Evolutionary conservation across 805 yeast species (phyloP).

Genomic region (Saccharomycopsis sp.): DNA sequence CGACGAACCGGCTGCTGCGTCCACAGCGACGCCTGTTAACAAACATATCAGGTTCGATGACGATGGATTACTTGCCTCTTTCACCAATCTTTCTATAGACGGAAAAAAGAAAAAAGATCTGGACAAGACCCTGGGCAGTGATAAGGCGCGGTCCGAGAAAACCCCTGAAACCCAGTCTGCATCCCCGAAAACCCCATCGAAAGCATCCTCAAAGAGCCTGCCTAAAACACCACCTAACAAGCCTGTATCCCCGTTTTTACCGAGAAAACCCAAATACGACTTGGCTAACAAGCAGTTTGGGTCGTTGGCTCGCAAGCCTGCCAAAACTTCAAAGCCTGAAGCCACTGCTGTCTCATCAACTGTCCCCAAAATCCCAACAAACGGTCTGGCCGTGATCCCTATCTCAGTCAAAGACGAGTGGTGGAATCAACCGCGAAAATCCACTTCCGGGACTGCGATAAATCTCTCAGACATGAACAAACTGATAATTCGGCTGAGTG

Average conservation of each 20-base stretch:
- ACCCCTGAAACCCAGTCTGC: no score
- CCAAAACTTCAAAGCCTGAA: neutral
- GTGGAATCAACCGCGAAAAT: slow-evolving; percentile 1
- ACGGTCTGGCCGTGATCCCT: neutral
- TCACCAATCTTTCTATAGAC: neutral
- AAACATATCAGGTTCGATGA: slow-evolving; percentile 8
- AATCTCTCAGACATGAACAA: no score
- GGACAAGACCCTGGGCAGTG: no score
- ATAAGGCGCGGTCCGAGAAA: no score
- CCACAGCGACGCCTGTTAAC: no score
- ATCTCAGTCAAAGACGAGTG: neutral
- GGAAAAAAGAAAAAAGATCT: neutral
- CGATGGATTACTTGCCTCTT: neutral
- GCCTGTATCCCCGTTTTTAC: neutral
- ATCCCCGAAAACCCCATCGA: no score
- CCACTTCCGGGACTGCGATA: no score
- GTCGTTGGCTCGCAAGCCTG: neutral
- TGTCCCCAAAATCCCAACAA: neutral
- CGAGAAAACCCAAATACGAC: neutral
- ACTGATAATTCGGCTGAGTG: no score
- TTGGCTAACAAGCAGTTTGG: neutral
- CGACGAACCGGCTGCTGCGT: neutral
- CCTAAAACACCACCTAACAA: neutral
- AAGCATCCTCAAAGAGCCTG: no score
- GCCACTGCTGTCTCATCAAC: neutral